Evolutionary conservation across 2,329 filamentous ascomycete genomes (phyloP).

Genomic region (Clarireedia monteithiana): DNA sequence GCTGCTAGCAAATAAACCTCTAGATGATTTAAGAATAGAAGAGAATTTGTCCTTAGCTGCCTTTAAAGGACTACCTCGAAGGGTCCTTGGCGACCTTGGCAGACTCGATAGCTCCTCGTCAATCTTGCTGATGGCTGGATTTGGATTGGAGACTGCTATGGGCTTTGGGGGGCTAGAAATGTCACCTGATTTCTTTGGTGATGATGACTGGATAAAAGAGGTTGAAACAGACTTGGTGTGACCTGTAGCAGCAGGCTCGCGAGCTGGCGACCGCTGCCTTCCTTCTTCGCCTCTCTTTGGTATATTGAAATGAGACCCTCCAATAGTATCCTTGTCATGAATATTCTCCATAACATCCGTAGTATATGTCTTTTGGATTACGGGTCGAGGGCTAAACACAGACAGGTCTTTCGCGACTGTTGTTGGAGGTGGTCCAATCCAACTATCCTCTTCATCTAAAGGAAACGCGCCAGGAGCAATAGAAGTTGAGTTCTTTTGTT

Average conservation of each 20-base stretch:
- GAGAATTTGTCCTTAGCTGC: constrained; percentile 90
- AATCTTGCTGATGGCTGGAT: constrained; percentile 45
- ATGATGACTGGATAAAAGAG: constrained; percentile 46
- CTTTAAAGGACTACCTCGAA: constrained; percentile 73
- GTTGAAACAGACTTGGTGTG: constrained; percentile 60
- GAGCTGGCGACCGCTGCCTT: constrained; percentile 24
- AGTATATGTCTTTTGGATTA: constrained; percentile 52
- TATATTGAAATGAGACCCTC: constrained; percentile 39
- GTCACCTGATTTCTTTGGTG: constrained; percentile 33
- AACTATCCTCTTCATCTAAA: constrained; percentile 50
- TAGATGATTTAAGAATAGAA: constrained; percentile 82
- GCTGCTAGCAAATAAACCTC: constrained; percentile 75
- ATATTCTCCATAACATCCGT: constrained; percentile 54
- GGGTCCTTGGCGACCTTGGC: constrained; percentile 47
- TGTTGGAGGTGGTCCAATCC: constrained; percentile 47
- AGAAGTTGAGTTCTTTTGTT: constrained; percentile 11
- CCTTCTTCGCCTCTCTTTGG: constrained; percentile 35
- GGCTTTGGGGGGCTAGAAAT: constrained; percentile 44
- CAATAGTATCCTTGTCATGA: constrained; percentile 40
- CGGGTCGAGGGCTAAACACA: constrained; percentile 41
- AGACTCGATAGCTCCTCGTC: constrained; percentile 19
- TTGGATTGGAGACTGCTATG: constrained; percentile 51
- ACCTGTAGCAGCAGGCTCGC: constrained; percentile 25
- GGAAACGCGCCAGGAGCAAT: constrained; percentile 53
- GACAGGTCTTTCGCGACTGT: constrained; percentile 24